Evolutionary conservation across 768 basidiomycete species (phyloP).

Genomic region (Cyathus striatus): DNA sequence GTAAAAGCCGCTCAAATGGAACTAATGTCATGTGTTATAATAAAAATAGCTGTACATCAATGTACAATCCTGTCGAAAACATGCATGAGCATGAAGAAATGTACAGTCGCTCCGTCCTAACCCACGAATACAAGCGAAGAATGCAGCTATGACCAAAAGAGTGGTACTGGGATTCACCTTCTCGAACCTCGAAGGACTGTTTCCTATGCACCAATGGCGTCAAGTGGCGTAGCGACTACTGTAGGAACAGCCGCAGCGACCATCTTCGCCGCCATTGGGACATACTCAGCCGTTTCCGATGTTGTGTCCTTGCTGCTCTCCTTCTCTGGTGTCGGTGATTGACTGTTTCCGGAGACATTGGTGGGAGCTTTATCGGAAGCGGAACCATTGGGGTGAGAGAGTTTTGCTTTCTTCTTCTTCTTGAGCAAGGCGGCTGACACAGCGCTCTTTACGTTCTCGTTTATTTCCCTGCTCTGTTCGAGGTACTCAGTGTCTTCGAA

Average conservation of each 20-base stretch:
- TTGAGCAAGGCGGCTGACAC: conserved; percentile 55
- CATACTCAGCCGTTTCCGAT: conserved; percentile 8
- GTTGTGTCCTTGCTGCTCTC: conserved; percentile 10
- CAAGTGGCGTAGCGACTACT: conserved; percentile 5
- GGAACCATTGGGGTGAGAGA: conserved; percentile 21
- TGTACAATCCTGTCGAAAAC: too few relatives aligned
- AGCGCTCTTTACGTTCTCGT: conserved; percentile 87
- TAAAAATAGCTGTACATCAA: too few relatives aligned
- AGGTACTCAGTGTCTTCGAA: conserved; percentile 92
- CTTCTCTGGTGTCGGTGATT: too few relatives aligned
- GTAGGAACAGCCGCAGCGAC: conserved; percentile 5
- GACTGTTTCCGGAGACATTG: too few relatives aligned
- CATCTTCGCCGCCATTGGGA: background rate
- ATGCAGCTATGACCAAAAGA: too few relatives aligned
- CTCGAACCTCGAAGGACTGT: too few relatives aligned
- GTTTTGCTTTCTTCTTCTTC: conserved; percentile 16
- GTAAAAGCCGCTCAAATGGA: too few relatives aligned
- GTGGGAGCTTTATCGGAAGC: conserved; percentile 8
- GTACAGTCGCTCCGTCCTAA: too few relatives aligned
- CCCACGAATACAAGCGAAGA: too few relatives aligned
- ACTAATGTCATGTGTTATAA: too few relatives aligned
- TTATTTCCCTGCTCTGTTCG: conserved; percentile 87
- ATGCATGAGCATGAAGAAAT: too few relatives aligned
- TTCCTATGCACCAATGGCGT: conserved; percentile 2
- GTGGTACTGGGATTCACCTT: too few relatives aligned